Evolutionary conservation across 345 rosid species (phyloP), one percentile per base, ranked within the genome.

Genomic region (Reutealis trisperma): DNA sequence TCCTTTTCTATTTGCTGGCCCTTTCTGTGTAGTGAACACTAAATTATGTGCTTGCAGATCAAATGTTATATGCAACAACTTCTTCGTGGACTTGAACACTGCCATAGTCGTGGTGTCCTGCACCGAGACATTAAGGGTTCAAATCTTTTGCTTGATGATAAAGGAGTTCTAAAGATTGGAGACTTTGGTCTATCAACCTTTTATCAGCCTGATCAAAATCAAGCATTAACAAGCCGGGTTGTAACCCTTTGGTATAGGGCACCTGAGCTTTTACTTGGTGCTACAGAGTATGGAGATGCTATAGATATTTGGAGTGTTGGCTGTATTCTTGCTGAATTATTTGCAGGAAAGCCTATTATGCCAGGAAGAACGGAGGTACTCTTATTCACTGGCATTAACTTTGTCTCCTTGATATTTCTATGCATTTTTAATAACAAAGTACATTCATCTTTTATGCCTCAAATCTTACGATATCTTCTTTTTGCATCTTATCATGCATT

Each of bases 201-300:
- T 74, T 93, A 79, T 41, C 84, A 88, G 8, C 89, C 91, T 25
- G 83, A 80, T 73, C 87, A 85, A 67, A 83, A 72, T 42, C 97
- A 87, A 66, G 90, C 91, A 0, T 73, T 92, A 45, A 96, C 97
- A 63, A 96, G 97, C 75, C 95, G 97, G 65, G 99, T 96, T 1
- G 99, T 90, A 69, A 94, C 99, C n/a, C 87, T 94, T 59, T 92
- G 99, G 99, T 94, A 96, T 49, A 88, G 97, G 75, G 94, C 99
- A 37, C 95, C 98, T 8, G 98, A 96, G 95, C 95, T 94, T 79
- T 77, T 96, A 85, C 94, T 96, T 5, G 99, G 98, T 44, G 96
- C 95, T 75, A 91, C 97, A 37, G 71, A 85, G 2, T 96, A 96
- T 69, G 98, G 98, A 78, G 87, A 82, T 1, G 95, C 88, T 72